These are phyloP conservation scores for Candida yuanshanica DNA, from an alignment of 805 yeast genomes.

Conservation along the genomic window DNA sequence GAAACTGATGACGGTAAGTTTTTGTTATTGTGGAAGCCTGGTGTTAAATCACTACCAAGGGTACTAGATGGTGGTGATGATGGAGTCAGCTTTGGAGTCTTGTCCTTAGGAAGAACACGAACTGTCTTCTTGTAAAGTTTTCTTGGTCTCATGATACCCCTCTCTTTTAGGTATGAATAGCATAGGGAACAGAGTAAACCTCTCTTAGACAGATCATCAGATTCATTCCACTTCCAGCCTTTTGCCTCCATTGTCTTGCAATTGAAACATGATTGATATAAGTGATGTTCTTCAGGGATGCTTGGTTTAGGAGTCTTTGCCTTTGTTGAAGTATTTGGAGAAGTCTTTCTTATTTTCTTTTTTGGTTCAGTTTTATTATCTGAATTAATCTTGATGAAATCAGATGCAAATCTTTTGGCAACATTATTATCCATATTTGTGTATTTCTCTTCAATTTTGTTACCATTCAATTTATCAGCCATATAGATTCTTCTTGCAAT, in stretches of 20 bases:
- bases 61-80: constrained; percentile 18
- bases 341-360: constrained; percentile 5
- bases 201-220: constrained; percentile 18
- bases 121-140: constrained; percentile 13
- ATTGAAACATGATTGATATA: constrained; percentile 21
- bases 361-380: constrained; percentile 2
- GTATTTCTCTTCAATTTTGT: constrained; percentile 2
- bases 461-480: constrained; percentile 20
- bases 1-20: constrained; percentile 5
- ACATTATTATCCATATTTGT: constrained; percentile 8
- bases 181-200: constrained; percentile 24
- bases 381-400: constrained; percentile 13
- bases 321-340: constrained; percentile 2
- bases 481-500: constrained; percentile 24
- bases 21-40: constrained; percentile 4
- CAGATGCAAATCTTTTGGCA: constrained; percentile 24
- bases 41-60: constrained; percentile 17
- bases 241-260: constrained; percentile 22
- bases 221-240: constrained; percentile 25
- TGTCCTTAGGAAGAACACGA: constrained; percentile 1
- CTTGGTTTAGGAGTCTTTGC: not conserved
- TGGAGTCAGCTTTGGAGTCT: constrained; percentile 3
- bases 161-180: constrained; percentile 18
- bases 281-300: constrained; percentile 12
- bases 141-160: constrained; percentile 23